Percentiles rank a stretch among this genome's conserved stretches.
These are phyloP conservation scores for Eimeria sp. DNA, from an alignment of 169 alveolate species.

Conservation along the genomic window DNA sequence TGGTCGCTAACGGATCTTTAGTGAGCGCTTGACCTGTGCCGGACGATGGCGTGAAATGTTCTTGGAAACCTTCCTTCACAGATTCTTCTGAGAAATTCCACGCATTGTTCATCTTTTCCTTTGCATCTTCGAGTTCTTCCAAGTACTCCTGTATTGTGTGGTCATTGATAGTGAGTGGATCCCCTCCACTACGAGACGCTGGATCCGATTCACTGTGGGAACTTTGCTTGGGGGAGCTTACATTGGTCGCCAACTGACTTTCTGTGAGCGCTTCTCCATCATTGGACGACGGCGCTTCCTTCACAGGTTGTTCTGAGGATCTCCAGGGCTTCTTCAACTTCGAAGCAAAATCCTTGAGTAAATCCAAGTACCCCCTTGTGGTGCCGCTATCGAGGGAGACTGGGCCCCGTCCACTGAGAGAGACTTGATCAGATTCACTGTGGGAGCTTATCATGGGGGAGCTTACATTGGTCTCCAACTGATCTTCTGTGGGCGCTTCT, in stretches of 20 bases:
- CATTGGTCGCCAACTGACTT: background rate
- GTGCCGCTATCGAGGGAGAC: background rate
- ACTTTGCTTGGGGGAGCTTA: background rate
- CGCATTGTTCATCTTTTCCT: too few species aligned
- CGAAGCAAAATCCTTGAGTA: background rate
- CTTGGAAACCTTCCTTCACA: background rate
- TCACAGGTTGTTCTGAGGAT: background rate
- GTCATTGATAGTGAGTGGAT: too few species aligned
- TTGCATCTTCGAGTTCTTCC: too few species aligned
- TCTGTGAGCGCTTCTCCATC: background rate
- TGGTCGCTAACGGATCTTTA: background rate
- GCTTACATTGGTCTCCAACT: too few species aligned
- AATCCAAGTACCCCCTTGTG: background rate
- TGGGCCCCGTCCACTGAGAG: background rate
- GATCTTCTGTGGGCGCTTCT: too few species aligned
- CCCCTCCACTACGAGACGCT: too few species aligned
- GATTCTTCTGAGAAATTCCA: too few species aligned
- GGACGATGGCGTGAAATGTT: background rate
- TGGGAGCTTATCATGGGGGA: too few species aligned
- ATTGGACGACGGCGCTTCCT: background rate
- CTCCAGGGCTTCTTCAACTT: background rate
- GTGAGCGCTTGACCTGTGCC: background rate
- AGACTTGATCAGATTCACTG: too few species aligned
- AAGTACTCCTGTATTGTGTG: too few species aligned
- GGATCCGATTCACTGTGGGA: background rate